Conservation (phyloP, 2,329 filamentous ascomycete species). For the Leptographium procerum region DNA sequence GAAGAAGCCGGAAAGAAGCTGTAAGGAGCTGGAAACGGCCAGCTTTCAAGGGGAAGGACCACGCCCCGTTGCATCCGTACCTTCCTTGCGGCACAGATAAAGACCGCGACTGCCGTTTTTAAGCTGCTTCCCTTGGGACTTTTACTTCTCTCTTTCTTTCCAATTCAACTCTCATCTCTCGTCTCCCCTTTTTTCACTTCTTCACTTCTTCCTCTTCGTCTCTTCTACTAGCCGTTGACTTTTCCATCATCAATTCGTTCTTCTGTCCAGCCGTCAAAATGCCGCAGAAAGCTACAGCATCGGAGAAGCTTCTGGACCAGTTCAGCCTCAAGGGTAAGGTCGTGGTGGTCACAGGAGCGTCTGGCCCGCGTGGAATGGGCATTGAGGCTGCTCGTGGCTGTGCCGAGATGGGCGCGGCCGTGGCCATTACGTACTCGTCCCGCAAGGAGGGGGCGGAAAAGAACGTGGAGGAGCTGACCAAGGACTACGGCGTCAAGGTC, state of each 20-base stretch:
- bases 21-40: no score
- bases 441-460: slow-evolving; percentile 56
- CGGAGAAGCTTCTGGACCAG: slow-evolving; percentile 49
- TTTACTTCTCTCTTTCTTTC: no score
- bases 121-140: no score
- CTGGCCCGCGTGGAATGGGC: slow-evolving; percentile 59
- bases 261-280: slow-evolving; percentile 21
- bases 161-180: no score
- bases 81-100: no score
- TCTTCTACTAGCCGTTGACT: no score
- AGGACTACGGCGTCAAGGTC: slow-evolving; percentile 57
- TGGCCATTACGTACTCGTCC: slow-evolving; percentile 62
- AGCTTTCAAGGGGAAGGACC: no score
- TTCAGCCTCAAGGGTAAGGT: slow-evolving; percentile 65
- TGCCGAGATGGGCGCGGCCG: slow-evolving; percentile 59
- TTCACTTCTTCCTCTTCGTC: neutral
- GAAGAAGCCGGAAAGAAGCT: neutral
- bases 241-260: neutral
- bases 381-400: slow-evolving; percentile 57
- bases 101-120: no score
- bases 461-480: slow-evolving; percentile 52
- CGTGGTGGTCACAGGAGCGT: slow-evolving; percentile 59
- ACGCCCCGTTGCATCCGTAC: no score
- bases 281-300: slow-evolving; percentile 46
- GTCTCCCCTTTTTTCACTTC: no score